These are phyloP conservation scores for Hypoxylon sp. DNA, from an alignment of 2,329 filamentous ascomycete species.

Conservation along the genomic window DNA sequence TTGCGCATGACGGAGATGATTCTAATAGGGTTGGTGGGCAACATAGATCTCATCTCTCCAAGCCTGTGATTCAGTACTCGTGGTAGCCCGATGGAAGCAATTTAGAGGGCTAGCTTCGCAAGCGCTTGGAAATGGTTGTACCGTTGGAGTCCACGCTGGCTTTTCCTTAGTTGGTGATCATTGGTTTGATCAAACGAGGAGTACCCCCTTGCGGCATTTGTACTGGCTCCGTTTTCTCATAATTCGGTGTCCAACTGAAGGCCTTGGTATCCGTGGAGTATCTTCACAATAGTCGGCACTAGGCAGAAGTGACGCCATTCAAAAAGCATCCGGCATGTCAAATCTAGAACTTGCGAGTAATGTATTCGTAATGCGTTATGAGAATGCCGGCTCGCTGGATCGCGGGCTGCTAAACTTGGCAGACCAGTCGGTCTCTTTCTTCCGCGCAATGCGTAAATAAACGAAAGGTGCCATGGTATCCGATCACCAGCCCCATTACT, in stretches of 20 bases:
- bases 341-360: constrained; percentile 27
- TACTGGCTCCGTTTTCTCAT: constrained; percentile 9
- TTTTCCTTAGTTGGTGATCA: background rate
- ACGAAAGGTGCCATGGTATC: constrained; percentile 14
- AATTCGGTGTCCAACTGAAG: constrained; percentile 17
- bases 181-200: constrained; percentile 28
- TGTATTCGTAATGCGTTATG: constrained; percentile 20
- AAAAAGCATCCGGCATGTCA: constrained; percentile 20
- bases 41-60: background rate
- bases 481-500: constrained; percentile 44
- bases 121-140: constrained; percentile 7
- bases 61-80: background rate
- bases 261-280: constrained; percentile 1
- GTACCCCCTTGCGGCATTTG: constrained; percentile 36
- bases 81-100: constrained; percentile 3
- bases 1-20: constrained; percentile 1
- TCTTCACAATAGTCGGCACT: constrained; percentile 14
- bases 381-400: constrained; percentile 15
- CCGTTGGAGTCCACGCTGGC: constrained; percentile 14
- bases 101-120: constrained; percentile 2
- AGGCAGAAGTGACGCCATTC: constrained; percentile 32
- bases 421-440: constrained; percentile 19
- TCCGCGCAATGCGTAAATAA: constrained; percentile 33
- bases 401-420: constrained; percentile 26
- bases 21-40: background rate